These are phyloP conservation scores for Casaregolazyma suthepensis DNA, from an alignment of 1,139 yeast genomes.

Conservation along the genomic window DNA sequence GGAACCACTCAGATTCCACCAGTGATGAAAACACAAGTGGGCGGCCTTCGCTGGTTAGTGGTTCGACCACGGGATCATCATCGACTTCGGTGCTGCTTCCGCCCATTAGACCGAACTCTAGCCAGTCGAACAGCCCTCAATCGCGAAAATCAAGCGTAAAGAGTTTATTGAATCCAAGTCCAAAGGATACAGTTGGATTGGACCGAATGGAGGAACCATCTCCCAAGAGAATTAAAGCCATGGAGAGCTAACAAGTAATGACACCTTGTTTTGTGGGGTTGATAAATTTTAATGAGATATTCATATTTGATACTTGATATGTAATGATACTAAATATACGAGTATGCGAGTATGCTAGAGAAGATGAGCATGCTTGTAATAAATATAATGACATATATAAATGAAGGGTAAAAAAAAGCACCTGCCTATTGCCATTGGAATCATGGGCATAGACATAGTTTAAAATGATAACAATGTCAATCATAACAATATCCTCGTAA, in stretches of 20 bases:
- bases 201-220: conserved; percentile 4
- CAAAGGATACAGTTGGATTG: conserved; percentile 11
- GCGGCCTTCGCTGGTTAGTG: conserved; percentile 1
- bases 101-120: conserved; percentile 7
- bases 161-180: conserved; percentile 21
- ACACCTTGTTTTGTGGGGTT: background rate
- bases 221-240: conserved; percentile 5
- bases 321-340: background rate
- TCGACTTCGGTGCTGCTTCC: conserved; percentile 4
- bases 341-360: background rate
- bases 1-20: background rate
- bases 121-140: conserved; percentile 7
- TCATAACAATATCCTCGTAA: too few relatives aligned
- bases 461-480: too few relatives aligned
- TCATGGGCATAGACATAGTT: too few relatives aligned
- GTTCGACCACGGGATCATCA: conserved; percentile 10
- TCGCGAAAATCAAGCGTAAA: conserved; percentile 18
- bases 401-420: background rate
- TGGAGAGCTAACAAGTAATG: conserved; percentile 1
- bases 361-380: background rate
- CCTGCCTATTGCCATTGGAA: background rate
- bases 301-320: background rate
- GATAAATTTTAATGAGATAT: background rate
- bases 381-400: background rate
- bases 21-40: background rate